Base-by-base conservation (phyloP, 331 rosid genomes). In the Rosa hybrid region DNA sequence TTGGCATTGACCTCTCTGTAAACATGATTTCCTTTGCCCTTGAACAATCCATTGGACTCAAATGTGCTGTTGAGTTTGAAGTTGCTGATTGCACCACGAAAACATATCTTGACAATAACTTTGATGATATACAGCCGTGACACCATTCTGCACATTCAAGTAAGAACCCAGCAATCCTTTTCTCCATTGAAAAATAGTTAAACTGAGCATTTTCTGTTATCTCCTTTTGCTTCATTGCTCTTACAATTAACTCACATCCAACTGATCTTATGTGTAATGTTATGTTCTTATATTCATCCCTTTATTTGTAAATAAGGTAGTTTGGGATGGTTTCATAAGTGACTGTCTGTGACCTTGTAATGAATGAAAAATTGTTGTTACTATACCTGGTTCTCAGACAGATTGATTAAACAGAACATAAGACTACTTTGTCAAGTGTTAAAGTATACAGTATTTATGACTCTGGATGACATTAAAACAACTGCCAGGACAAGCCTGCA, bases 1-100 rank as follows among this genome's bases (percentile, higher is more conserved):
- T 92, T 25, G 98, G 97, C 56, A 87, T 95, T 50, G 99, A 93
- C 86, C 96, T 92, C 71, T 95, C 99, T 16, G 81, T 95, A 53
- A 95, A 95, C 77, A 93, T 95, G 99, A 88, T 95, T 70, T 95
- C 99, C 11, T 85, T 92, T 56, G 99, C 98, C 68, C 88, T 95
- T 12, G 99, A 95, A 77, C 91, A 89, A 3, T 91, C 99, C 8
- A 91, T 91, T 57, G 98, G 99, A 54, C 91, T 90, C 78, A 83
- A 89, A 62, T 92, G 86, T 54, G 25, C 86, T 0, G 98, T 92
- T 5, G 99, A 95, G 81, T 92, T 95, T 81, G 99, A 92, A 84
- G 97, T 92, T 9, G 96, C 91, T 8, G 99, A 95, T 87, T 95
- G 99, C 88, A 90, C 90, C 62, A 88, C 79, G 78, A 95, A 95